phyloP scores from a whole-genome alignment of 805 yeast genomes.

The Barnettozyma sucrosica region DNA sequence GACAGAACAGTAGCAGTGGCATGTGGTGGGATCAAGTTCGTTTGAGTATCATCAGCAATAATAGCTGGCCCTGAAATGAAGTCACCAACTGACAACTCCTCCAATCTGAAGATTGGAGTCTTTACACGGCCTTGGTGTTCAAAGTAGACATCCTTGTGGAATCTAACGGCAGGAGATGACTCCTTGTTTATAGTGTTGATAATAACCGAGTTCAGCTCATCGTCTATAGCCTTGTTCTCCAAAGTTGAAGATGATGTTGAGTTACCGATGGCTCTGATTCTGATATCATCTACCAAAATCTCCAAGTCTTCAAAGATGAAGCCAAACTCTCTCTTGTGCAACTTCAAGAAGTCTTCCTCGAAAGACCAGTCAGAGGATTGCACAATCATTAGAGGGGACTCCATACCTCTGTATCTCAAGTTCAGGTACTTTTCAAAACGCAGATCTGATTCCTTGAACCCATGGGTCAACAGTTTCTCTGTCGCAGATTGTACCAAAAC shows the following conservation, averaged over 20 bases:
- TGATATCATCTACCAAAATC: slow-evolving; percentile 62
- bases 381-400: slow-evolving; percentile 73
- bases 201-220: slow-evolving; percentile 41
- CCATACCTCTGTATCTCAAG: slow-evolving; percentile 84
- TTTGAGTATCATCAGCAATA: slow-evolving; percentile 76
- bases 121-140: slow-evolving; percentile 37
- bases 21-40: slow-evolving; percentile 64
- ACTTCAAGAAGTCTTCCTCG: slow-evolving; percentile 40
- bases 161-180: slow-evolving; percentile 22
- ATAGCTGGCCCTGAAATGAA: slow-evolving; percentile 65
- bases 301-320: slow-evolving; percentile 53
- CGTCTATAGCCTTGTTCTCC: slow-evolving; percentile 40
- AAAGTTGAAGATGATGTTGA: slow-evolving; percentile 29
- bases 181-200: slow-evolving; percentile 21
- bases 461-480: slow-evolving; percentile 43
- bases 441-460: slow-evolving; percentile 41
- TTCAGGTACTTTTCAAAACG: slow-evolving; percentile 62
- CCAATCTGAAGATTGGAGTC: slow-evolving; percentile 52
- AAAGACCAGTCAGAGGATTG: slow-evolving; percentile 29
- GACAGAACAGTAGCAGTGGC: slow-evolving; percentile 49
- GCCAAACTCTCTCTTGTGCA: slow-evolving; percentile 70
- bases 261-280: slow-evolving; percentile 72
- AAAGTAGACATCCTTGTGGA: slow-evolving; percentile 50
- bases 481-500: slow-evolving; percentile 39
- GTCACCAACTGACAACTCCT: slow-evolving; percentile 48